These are phyloP conservation scores for Gaertneriomyces semiglobifer DNA, from an alignment of 192 early-diverging fungal species.

Conservation along the genomic window DNA sequence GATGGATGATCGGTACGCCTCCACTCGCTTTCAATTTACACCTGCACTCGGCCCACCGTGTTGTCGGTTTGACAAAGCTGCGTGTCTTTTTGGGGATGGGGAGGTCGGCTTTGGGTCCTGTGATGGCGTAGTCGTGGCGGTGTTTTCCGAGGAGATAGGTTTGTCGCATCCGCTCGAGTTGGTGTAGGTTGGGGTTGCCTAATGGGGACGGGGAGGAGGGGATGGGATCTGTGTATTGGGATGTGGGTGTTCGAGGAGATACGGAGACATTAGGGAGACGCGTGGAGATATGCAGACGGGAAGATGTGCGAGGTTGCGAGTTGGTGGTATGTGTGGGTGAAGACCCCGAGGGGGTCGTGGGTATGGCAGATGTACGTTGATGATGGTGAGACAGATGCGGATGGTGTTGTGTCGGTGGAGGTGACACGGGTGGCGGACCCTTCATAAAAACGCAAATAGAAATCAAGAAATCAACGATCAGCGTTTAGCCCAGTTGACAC, in stretches of 20 bases:
- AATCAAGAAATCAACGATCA: not conserved
- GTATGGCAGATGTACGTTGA: not conserved
- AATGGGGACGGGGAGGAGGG: slow-evolving; percentile 27
- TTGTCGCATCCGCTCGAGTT: slow-evolving; percentile 25
- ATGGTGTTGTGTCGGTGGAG: not conserved
- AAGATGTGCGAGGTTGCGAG: not conserved
- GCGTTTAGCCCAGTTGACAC: not conserved
- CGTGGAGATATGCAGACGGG: not conserved
- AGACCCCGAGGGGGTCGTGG: not conserved
- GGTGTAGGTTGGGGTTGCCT: slow-evolving; percentile 20
- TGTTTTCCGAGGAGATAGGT: slow-evolving; percentile 12
- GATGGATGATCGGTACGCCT: not conserved
- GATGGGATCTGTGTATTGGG: slow-evolving; percentile 19
- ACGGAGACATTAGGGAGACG: not conserved
- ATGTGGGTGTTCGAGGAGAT: not conserved
- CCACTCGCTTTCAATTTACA: slow-evolving; percentile 3
- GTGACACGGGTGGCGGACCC: slow-evolving; percentile 12
- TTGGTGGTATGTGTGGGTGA: not conserved
- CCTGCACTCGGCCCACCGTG: slow-evolving; percentile 14
- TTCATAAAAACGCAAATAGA: not conserved
- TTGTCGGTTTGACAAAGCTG: slow-evolving; percentile 6
- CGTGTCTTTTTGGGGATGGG: not conserved
- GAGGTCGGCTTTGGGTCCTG: slow-evolving; percentile 22
- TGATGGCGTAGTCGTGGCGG: slow-evolving; percentile 2
- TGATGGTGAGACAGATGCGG: not conserved